Percentiles rank a stretch among this genome's conserved stretches.
Evolutionary conservation across 1,139 yeast genomes (phyloP).

Genomic region (Protomyces inouyei): DNA sequence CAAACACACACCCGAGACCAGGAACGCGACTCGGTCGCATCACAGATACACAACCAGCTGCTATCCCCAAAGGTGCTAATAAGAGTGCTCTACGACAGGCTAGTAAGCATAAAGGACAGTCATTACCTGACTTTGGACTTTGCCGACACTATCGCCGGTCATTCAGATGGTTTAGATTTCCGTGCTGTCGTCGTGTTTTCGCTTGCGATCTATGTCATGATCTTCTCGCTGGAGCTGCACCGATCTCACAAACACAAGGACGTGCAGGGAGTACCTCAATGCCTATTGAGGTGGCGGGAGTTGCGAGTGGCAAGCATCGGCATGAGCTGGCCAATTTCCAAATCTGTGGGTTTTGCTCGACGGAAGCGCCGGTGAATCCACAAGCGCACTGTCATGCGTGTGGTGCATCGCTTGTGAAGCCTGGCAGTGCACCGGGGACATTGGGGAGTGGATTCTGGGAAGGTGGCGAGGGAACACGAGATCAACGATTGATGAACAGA

Average conservation of each 20-base stretch:
- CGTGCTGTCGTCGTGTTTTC: constrained; percentile 44
- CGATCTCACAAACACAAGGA: not conserved
- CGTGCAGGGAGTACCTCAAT: not conserved
- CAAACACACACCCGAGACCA: not conserved
- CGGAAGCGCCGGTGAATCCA: constrained; percentile 42
- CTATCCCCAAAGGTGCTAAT: not conserved
- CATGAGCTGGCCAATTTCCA: constrained; percentile 41
- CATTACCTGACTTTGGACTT: constrained; percentile 43
- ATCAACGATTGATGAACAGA: constrained; percentile 41
- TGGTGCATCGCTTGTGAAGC: constrained; percentile 34
- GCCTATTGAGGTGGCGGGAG: not conserved
- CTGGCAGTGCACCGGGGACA: constrained; percentile 32
- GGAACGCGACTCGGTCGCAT: not conserved
- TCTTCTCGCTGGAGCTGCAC: constrained; percentile 35
- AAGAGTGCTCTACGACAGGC: not conserved
- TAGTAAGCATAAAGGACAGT: constrained; percentile 36
- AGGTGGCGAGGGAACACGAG: constrained; percentile 47
- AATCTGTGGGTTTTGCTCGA: constrained; percentile 45
- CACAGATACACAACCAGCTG: not conserved
- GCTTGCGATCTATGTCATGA: constrained; percentile 47
- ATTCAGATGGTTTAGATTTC: constrained; percentile 45
- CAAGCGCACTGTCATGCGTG: not conserved
- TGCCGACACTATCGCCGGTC: constrained; percentile 45
- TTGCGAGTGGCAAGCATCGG: constrained; percentile 36
- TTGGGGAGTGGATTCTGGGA: constrained; percentile 43